phyloP scores from a whole-genome alignment of 2,329 filamentous ascomycete genomes.

The Penicillium decumbens region DNA sequence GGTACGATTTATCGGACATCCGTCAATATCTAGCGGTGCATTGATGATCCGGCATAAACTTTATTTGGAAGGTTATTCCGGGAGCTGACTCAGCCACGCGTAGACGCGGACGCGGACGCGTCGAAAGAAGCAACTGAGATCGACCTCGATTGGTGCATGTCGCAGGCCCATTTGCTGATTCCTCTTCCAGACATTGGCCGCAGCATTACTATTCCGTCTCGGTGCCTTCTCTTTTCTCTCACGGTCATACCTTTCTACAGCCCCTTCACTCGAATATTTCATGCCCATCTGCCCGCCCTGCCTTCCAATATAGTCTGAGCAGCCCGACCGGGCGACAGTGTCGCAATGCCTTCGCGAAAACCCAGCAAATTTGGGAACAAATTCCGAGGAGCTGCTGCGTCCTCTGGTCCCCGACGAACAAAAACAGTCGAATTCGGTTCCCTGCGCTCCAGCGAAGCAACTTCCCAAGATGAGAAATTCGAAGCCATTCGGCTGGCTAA shows the following conservation, averaged over 20 bases:
- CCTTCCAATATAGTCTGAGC: constrained; percentile 20
- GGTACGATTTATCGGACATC: background rate
- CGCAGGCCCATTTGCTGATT: constrained; percentile 12
- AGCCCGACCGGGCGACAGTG: constrained; percentile 24
- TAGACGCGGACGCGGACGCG: constrained; percentile 39
- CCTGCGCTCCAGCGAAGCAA: constrained; percentile 71
- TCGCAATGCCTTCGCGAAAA: constrained; percentile 47
- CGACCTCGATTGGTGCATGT: constrained; percentile 15
- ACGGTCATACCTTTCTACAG: background rate
- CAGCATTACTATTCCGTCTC: constrained; percentile 1
- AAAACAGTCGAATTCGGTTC: constrained; percentile 77
- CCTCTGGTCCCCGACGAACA: constrained; percentile 51
- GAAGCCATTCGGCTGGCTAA: constrained; percentile 79
- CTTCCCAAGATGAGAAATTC: constrained; percentile 86
- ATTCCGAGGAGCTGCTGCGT: constrained; percentile 42
- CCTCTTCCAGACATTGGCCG: constrained; percentile 11
- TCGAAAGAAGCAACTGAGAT: constrained; percentile 20
- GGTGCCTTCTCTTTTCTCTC: background rate
- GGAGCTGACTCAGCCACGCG: constrained; percentile 25
- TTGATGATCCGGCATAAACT: constrained; percentile 3
- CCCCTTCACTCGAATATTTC: background rate
- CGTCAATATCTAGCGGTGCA: constrained; percentile 11
- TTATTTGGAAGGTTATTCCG: constrained; percentile 24
- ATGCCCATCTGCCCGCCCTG: constrained; percentile 16
- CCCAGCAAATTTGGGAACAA: constrained; percentile 64